Conservation (phyloP, 1,139 yeast species). For the Petasospora rhodanensis region DNA sequence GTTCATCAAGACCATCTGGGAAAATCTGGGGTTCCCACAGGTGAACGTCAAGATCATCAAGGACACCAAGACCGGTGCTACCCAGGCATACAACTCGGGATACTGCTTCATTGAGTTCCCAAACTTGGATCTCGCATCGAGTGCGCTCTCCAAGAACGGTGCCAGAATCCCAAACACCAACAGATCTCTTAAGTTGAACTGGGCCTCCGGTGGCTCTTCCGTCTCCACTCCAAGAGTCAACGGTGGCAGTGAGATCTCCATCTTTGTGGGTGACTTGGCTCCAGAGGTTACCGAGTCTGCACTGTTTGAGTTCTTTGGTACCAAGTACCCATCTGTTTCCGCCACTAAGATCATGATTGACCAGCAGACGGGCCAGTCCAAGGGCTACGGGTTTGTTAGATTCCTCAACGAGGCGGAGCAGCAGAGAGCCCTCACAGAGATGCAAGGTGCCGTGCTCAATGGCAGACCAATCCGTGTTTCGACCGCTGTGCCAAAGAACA, state of each 20-base stretch:
- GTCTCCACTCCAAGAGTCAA: conserved; percentile 16
- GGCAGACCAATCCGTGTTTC: conserved; percentile 77
- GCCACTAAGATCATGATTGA: conserved; percentile 88
- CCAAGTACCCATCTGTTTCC: conserved; percentile 67
- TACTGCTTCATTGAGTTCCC: conserved; percentile 87
- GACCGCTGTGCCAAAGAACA: conserved; percentile 63
- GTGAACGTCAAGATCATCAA: conserved; percentile 60
- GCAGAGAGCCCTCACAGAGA: conserved; percentile 68
- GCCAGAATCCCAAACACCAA: conserved; percentile 58
- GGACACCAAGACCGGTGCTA: conserved; percentile 33
- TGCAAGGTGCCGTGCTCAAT: conserved; percentile 76
- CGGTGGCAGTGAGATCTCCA: conserved; percentile 46
- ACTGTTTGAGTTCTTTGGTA: conserved; percentile 64
- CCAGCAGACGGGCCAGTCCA: conserved; percentile 65
- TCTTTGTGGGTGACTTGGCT: conserved; percentile 84
- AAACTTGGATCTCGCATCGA: conserved; percentile 59
- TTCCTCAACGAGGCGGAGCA: conserved; percentile 70
- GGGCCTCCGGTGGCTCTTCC: conserved; percentile 65
- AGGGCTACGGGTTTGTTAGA: conserved; percentile 92
- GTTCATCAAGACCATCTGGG: conserved; percentile 66
- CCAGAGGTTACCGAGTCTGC: conserved; percentile 72
- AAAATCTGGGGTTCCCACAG: conserved; percentile 40
- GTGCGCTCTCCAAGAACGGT: conserved; percentile 70
- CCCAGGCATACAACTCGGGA: conserved; percentile 49
- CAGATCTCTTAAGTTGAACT: conserved; percentile 67